phyloP scores from a whole-genome alignment of 768 basidiomycete genomes.

The Mycena vitilis region DNA sequence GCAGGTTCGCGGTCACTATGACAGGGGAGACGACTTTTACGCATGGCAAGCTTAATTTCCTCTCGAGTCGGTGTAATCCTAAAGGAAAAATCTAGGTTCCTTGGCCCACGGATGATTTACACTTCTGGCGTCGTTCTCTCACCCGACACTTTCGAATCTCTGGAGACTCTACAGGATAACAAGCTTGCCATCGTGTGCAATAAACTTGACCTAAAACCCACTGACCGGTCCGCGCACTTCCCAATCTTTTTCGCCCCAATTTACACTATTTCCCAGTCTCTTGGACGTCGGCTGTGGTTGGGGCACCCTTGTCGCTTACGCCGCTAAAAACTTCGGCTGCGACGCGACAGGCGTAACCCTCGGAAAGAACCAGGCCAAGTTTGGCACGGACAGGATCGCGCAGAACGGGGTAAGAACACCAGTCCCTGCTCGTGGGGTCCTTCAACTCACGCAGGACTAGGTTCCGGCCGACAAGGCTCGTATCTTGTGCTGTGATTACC shows the following conservation, averaged over 20 bases:
- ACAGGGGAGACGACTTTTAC: slow-evolving; percentile 98
- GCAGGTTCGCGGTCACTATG: slow-evolving; percentile 96
- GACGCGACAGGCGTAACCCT: slow-evolving; percentile 97
- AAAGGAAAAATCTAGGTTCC: slow-evolving; percentile 67
- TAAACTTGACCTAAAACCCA: slow-evolving; percentile 90
- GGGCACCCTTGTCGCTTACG: slow-evolving; percentile 95
- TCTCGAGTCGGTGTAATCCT: no score
- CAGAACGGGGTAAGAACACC: slow-evolving; percentile 70
- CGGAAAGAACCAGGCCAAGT: slow-evolving; percentile 89
- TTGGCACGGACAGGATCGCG: slow-evolving; percentile 89
- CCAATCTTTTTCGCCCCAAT: slow-evolving; percentile 3
- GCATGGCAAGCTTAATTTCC: slow-evolving; percentile 65
- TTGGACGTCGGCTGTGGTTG: slow-evolving; percentile 95
- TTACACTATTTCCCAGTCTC: slow-evolving; percentile 52
- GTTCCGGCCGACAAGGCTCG: slow-evolving; percentile 77
- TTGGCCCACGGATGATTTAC: slow-evolving; percentile 97
- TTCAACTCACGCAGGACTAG: slow-evolving; percentile 37
- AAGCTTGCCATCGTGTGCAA: slow-evolving; percentile 96
- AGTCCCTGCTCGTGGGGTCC: slow-evolving; percentile 14
- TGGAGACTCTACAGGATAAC: slow-evolving; percentile 98
- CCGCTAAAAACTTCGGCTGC: slow-evolving; percentile 96
- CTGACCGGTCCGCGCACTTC: slow-evolving; percentile 66
- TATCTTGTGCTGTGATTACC: slow-evolving; percentile 93
- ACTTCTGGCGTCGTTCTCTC: slow-evolving; percentile 91
- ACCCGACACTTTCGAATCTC: slow-evolving; percentile 77